Conservation (phyloP, 768 basidiomycete species). For the Suillus fuscotomentosus region DNA sequence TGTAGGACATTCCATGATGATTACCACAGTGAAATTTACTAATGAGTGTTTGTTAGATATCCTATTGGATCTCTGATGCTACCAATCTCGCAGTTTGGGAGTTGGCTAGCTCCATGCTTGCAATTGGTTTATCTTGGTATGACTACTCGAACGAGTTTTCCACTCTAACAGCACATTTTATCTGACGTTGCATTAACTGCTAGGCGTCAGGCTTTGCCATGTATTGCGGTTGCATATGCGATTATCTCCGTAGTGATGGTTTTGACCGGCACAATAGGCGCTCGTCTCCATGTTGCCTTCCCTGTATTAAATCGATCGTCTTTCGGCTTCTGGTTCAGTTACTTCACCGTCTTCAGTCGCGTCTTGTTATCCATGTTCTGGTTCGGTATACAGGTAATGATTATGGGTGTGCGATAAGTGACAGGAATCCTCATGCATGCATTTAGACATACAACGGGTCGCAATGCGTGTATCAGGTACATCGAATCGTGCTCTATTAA, state of each 20-base stretch:
- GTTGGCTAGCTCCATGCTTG: conserved; percentile 72
- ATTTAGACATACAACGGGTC: conserved; percentile 56
- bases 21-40: conserved; percentile 31
- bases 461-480: conserved; percentile 67
- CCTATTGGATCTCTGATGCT: conserved; percentile 28
- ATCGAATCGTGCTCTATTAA: not conserved
- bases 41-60: conserved; percentile 13
- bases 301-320: conserved; percentile 77
- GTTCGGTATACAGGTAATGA: conserved; percentile 67
- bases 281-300: conserved; percentile 75
- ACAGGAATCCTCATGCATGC: not conserved
- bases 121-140: conserved; percentile 71
- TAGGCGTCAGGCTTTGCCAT: conserved; percentile 66
- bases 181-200: not conserved
- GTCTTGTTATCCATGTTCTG: conserved; percentile 80
- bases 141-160: conserved; percentile 10
- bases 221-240: conserved; percentile 69
- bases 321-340: conserved; percentile 89
- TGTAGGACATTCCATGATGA: conserved; percentile 47
- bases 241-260: conserved; percentile 77
- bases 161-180: not conserved
- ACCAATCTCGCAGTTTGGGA: conserved; percentile 24
- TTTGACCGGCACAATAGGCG: conserved; percentile 79
- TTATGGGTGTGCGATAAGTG: not conserved
- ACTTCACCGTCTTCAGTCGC: conserved; percentile 80